A percentile compares a stretch with the other conserved stretches of the same genome.
These are phyloP conservation scores for Fusarium sp. DNA, from an alignment of 2,329 filamentous ascomycete species.

Conservation along the genomic window DNA sequence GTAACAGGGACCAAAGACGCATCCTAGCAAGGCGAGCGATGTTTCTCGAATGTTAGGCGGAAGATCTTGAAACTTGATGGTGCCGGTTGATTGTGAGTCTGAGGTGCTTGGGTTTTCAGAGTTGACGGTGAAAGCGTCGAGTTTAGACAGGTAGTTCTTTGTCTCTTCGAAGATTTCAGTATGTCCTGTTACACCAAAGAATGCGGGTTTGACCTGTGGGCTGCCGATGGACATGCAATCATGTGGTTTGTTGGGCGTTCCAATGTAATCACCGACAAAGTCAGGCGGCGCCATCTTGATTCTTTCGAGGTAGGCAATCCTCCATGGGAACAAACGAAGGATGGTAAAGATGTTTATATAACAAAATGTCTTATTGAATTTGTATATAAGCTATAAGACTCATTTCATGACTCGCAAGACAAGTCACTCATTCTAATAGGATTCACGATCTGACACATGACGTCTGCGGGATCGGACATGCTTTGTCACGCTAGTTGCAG, in stretches of 20 bases:
- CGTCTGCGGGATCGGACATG: not conserved
- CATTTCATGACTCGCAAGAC: no score
- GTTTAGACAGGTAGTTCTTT: slow-evolving; percentile 4
- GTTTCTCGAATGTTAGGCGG: not conserved
- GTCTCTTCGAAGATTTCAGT: slow-evolving; percentile 13
- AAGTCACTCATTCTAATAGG: no score
- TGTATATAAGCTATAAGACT: no score
- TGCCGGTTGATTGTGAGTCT: not conserved
- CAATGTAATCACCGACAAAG: not conserved
- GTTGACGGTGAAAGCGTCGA: not conserved
- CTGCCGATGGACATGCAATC: not conserved
- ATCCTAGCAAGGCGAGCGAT: not conserved
- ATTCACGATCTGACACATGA: not conserved
- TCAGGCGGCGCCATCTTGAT: not conserved
- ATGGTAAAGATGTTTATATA: no score
- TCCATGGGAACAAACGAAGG: rapidly evolving
- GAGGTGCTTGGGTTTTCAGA: not conserved
- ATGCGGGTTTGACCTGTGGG: not conserved
- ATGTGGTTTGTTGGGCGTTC: not conserved
- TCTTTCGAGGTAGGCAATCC: rapidly evolving
- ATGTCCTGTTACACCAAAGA: slow-evolving; percentile 6
- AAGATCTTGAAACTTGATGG: not conserved
- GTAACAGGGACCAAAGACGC: not conserved
- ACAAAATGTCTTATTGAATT: no score
- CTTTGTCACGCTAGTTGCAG: not conserved